Conservation (phyloP, 2,329 filamentous ascomycete species). For the Hypomyces perniciosus region DNA sequence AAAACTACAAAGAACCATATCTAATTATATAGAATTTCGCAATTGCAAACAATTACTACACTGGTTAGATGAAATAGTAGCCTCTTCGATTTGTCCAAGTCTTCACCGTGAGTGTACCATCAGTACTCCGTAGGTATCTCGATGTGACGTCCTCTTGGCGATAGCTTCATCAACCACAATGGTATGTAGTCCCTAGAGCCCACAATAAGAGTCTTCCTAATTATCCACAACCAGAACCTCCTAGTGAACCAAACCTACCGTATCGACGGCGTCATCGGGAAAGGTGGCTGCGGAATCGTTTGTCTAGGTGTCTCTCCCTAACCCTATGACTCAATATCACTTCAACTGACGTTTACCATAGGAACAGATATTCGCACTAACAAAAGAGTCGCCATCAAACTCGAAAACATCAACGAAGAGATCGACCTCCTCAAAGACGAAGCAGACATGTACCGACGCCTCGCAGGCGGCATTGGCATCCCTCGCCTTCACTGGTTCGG, state of each 20-base stretch:
- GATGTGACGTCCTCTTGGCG: no score
- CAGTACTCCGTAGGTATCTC: no score
- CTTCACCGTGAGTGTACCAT: no score
- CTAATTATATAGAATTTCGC: no score
- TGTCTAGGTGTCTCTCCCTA: conserved; percentile 5
- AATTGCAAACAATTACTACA: no score
- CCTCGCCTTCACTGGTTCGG: conserved; percentile 19
- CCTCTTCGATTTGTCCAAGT: no score
- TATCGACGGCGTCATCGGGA: conserved; percentile 6
- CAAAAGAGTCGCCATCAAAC: conserved; percentile 32
- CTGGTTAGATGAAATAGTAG: no score
- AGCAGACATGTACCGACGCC: conserved; percentile 11
- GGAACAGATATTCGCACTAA: conserved; percentile 18
- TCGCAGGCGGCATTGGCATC: conserved; percentile 17
- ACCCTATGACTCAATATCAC: neutral
- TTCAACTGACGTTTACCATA: neutral
- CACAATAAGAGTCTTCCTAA: neutral
- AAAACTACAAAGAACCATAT: no score
- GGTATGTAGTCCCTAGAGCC: neutral
- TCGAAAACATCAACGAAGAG: conserved; percentile 3
- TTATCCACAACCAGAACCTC: neutral
- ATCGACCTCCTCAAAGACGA: conserved; percentile 14
- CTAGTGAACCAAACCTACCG: neutral
- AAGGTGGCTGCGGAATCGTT: conserved; percentile 8
- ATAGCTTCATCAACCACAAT: neutral